Evolutionary conservation across 305 asterid species (phyloP).

Genomic region (Solanum hybrid): DNA sequence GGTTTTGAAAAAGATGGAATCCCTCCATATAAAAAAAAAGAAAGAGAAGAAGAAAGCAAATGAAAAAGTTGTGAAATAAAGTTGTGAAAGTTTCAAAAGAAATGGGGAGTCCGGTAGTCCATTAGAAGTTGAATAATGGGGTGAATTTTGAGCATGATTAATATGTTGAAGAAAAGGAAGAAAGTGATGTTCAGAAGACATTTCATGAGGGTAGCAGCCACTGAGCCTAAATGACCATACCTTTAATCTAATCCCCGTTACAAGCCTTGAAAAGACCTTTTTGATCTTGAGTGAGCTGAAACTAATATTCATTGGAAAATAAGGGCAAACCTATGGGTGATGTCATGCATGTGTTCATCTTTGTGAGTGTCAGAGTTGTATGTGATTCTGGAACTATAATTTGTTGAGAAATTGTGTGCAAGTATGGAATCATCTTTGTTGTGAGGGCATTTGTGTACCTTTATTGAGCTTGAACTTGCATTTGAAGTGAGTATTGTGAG

Average conservation of each 20-base stretch:
- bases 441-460: not conserved
- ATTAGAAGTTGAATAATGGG: not conserved
- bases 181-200: not conserved
- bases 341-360: not conserved
- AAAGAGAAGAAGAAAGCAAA: no score
- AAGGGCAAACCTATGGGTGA: not conserved
- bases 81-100: not conserved
- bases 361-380: not conserved
- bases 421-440: not conserved
- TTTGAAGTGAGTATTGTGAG: not conserved
- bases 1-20: not conserved
- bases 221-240: not conserved
- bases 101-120: not conserved
- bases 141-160: not conserved
- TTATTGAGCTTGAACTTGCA: not conserved
- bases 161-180: not conserved
- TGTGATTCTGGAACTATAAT: not conserved
- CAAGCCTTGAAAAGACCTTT: not conserved
- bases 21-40: not conserved
- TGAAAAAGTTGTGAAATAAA: not conserved
- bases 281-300: not conserved
- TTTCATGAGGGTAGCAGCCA: not conserved
- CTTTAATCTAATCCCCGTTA: not conserved
- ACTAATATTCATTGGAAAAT: not conserved
- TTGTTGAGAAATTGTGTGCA: not conserved